Evolutionary conservation across 140 eudicot species (phyloP).

Genomic region (Ambrosia hybrid): DNA sequence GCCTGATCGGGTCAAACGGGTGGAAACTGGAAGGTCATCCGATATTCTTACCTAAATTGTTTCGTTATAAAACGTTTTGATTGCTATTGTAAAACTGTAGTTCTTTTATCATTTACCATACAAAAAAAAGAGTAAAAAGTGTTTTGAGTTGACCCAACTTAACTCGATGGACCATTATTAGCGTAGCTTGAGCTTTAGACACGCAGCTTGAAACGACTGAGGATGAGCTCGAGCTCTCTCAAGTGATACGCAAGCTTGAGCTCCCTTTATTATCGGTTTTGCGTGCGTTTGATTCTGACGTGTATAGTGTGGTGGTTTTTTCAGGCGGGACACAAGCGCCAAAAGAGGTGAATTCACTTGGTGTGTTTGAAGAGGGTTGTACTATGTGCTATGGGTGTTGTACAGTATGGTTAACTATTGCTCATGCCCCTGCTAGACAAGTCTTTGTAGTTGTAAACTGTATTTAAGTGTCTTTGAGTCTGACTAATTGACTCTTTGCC

Average conservation of each 20-base stretch:
- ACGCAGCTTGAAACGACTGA: neutral
- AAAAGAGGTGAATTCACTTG: conserved; percentile 25
- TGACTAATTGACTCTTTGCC: neutral
- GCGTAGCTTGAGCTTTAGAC: too few species aligned
- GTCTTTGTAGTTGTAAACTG: conserved; percentile 14
- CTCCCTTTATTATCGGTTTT: neutral
- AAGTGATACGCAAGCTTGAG: neutral
- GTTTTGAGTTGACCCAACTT: neutral
- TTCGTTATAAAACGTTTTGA: neutral
- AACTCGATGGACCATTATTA: too few species aligned
- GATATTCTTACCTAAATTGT: neutral
- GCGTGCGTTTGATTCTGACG: neutral
- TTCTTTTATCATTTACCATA: neutral
- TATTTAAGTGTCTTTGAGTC: conserved; percentile 2
- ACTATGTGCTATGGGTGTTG: conserved; percentile 31
- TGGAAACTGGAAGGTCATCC: neutral
- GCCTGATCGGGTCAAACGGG: neutral
- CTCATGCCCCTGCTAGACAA: conserved; percentile 16
- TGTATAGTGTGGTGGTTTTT: conserved; percentile 4
- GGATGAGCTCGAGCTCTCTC: neutral
- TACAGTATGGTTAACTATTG: conserved; percentile 29
- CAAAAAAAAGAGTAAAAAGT: neutral
- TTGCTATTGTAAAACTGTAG: neutral
- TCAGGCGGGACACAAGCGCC: conserved; percentile 39
- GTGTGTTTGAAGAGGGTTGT: conserved; percentile 10